Evolutionary conservation across 805 yeast genomes (phyloP), one percentile per base, ranked within the genome.

Genomic region (Lachancea meyersii): DNA sequence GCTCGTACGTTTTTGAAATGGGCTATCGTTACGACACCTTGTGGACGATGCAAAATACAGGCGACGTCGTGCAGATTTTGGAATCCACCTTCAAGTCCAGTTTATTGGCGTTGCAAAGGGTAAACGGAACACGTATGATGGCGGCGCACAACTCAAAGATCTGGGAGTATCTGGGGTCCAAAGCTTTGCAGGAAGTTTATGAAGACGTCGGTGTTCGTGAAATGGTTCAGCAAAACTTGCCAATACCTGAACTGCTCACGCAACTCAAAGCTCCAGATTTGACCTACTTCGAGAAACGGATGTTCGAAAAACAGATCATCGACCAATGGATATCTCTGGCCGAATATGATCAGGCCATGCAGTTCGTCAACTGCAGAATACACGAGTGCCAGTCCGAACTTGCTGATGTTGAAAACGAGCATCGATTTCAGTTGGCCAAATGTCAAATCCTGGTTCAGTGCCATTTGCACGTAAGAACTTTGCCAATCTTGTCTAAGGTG

Each of bases 21-120:
- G 79, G 86, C 8, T 80, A 76, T 55, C 79, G 80, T 49, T 77
- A 78, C 48, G 87, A 83, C 52, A 76, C 83, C 0, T 58, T 75
- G 2, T 76, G 79, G 45, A 50, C 71, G 24, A 65, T 81, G 60
- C 56, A 74, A 35, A 75, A 71, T 49, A 80, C 83, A 6, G 72
- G 69, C 0, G 60, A 73, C 2, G 57, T 76, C 34, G 55, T 60
- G 7, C 60, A 60, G 5, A 70, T 76, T 10, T 53, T 78, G 24
- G 86, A 80, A 49, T 76, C 84, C 34, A 56, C 78, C 7, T 69
- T 74, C 13, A 78, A 79, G 50, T 76, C 85, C 0, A 64, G 69
- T 2, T 79, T 73, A 49, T 67, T 81, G 8, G 66, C 82, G 0
- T 57, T 82, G 18, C 74, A 73, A 50, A 76, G 74, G 43, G 24